Percentiles rank a stretch among this genome's conserved stretches.
Conservation (phyloP, 306 rosid genomes). For the Castanea sativa region DNA sequence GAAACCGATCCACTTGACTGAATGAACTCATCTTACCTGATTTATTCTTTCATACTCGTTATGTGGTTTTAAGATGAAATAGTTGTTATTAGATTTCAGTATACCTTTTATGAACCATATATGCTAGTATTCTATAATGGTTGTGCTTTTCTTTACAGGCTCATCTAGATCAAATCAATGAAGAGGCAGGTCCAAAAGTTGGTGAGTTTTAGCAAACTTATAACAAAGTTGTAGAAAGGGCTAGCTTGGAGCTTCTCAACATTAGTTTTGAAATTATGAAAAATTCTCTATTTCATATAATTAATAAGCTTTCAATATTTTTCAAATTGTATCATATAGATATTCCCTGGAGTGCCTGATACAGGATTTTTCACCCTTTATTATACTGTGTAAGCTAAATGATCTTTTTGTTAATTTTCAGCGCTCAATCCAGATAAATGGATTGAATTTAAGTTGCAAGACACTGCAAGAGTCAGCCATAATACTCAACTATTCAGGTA, state of each 20-base stretch:
- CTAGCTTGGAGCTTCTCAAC: background rate
- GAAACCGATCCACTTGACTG: too few species aligned
- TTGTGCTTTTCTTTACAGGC: constrained; percentile 38
- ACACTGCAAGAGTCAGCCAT: constrained; percentile 85
- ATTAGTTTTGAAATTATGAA: background rate
- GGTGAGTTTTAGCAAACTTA: constrained; percentile 38
- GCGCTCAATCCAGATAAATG: constrained; percentile 72
- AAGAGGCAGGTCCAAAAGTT: constrained; percentile 38
- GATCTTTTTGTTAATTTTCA: constrained; percentile 31
- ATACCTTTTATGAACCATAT: background rate
- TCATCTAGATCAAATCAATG: constrained; percentile 45
- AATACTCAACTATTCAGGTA: constrained; percentile 84
- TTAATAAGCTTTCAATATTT: background rate
- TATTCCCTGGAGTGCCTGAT: background rate
- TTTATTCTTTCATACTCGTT: background rate
- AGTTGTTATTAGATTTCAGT: background rate
- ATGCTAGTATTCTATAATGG: background rate
- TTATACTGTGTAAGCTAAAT: background rate
- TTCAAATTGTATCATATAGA: background rate
- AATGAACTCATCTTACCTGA: too few species aligned
- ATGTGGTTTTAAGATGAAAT: background rate
- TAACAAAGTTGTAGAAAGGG: background rate
- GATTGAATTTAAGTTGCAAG: constrained; percentile 89
- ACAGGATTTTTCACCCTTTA: background rate
- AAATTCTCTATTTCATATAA: background rate